phyloP scores from a whole-genome alignment of 1,284 basidiomycete species.

The Fomitiporia mediterranea region DNA sequence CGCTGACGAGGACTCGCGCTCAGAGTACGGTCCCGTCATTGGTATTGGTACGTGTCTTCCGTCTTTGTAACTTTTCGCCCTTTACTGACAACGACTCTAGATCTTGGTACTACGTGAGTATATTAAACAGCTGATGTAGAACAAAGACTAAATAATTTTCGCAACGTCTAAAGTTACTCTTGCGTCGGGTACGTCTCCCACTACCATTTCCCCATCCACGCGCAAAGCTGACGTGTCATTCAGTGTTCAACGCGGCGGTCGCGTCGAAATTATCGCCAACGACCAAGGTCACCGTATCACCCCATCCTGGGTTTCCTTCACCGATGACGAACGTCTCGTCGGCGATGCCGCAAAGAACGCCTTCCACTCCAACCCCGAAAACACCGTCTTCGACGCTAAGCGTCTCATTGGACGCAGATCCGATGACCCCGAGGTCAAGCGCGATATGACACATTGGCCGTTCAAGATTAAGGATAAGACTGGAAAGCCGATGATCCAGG shows the following conservation, averaged over 20 bases:
- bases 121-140: not conserved
- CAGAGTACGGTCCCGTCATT: slow-evolving; percentile 88
- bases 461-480: slow-evolving; percentile 77
- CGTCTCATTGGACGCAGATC: slow-evolving; percentile 91
- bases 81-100: slow-evolving; percentile 33
- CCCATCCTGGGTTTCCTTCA: slow-evolving; percentile 91
- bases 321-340: slow-evolving; percentile 89
- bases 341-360: slow-evolving; percentile 80
- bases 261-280: slow-evolving; percentile 96
- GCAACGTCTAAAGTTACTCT: slow-evolving; percentile 50
- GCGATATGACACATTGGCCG: slow-evolving; percentile 86
- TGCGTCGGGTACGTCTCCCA: slow-evolving; percentile 59
- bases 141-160: slow-evolving; percentile 23
- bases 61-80: not conserved
- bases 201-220: not conserved
- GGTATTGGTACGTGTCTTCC: slow-evolving; percentile 75
- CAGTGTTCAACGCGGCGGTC: slow-evolving; percentile 88
- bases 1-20: slow-evolving; percentile 50
- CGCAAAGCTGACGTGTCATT: slow-evolving; percentile 10
- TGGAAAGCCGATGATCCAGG: slow-evolving; percentile 84
- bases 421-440: slow-evolving; percentile 73
- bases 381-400: slow-evolving; percentile 97
- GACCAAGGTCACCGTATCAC: slow-evolving; percentile 98
- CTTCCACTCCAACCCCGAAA: slow-evolving; percentile 81
- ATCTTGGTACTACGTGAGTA: slow-evolving; percentile 75